Evolutionary conservation across 2,329 filamentous ascomycete species (phyloP), one percentile per base, ranked within the genome.

Genomic region (Botrytis squamosa): DNA sequence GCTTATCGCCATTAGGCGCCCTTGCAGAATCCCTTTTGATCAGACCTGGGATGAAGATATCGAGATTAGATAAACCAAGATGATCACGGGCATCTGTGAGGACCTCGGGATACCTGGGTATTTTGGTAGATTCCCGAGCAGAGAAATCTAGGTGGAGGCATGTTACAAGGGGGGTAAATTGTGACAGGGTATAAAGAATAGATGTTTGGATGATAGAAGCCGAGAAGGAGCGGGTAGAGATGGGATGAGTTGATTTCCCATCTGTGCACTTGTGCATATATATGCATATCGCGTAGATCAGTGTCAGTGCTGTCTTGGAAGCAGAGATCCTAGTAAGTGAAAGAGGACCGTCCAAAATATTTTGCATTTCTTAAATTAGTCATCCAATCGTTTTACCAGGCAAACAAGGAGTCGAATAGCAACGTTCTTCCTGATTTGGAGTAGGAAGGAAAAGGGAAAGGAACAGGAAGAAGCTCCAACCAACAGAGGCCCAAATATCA

Each of bases 1-100:
- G 66, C n/a, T 40, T 42, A 33, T 69, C 66, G 18, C 18, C 25
- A 42, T 69, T 69, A 69, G n/a, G 66, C 49, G 52, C 66, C 66
- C 36, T 68, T 40, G 36, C 25, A 29, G 16, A 38, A 57, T 57
- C 25, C 65, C 40, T 22, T 55, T 29, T 55, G 33, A 16, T 14
- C 46, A 68, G 22, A 40, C 46, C 46, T 55, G 14, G 22, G 46
- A 68, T 68, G 66, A 42, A 69, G 49, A 69, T 59, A 57, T 69
- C 38, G 10, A 40, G 46, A 68, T 68, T 52, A 55, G 33, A 68
- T 55, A 36, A 68, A 29, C 36, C 38, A 36, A 55, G 9, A 52
- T 55, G 36, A 55, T 36, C 44, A 52, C 44, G 33, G 46, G 44
- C 38, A 55, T 55, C 36, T 68, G 65, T 55, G 65, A 40, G 38